A percentile compares a stretch with the other conserved stretches of the same genome.
These are phyloP conservation scores for Lichenothelia convexa DNA, from an alignment of 495 filamentous ascomycete genomes.

Conservation along the genomic window DNA sequence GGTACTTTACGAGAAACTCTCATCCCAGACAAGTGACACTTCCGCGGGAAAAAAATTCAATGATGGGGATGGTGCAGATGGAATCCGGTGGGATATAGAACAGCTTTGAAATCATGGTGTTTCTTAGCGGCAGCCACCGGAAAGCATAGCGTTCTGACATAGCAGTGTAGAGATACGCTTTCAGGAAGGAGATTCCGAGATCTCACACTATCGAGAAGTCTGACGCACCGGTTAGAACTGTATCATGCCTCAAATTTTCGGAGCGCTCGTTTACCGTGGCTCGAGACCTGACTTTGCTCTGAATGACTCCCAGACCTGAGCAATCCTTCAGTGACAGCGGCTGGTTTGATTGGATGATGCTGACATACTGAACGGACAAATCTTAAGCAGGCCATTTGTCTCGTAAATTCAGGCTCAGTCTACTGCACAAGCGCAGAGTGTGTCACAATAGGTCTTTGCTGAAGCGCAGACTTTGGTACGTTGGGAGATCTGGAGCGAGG, in stretches of 20 bases:
- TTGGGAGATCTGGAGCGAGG: no score
- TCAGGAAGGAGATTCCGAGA: neutral
- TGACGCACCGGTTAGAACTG: neutral
- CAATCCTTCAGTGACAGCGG: slow-evolving; percentile 1
- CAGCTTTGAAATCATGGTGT: neutral
- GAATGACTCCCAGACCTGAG: slow-evolving; percentile 65
- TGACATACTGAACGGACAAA: slow-evolving; percentile 42
- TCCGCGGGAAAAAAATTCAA: no score
- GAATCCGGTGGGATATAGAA: no score
- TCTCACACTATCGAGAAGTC: slow-evolving; percentile 21
- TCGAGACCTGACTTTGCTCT: slow-evolving; percentile 69
- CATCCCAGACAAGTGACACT: no score
- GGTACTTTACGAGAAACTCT: no score
- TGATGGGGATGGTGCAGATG: no score
- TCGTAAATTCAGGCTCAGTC: no score
- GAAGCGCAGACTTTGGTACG: no score
- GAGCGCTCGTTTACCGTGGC: slow-evolving; percentile 41
- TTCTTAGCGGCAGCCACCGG: neutral
- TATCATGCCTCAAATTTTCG: neutral
- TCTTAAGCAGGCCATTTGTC: slow-evolving; percentile 41
- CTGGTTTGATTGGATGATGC: neutral
- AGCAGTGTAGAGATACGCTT: neutral
- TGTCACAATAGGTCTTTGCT: no score
- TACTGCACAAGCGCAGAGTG: no score
- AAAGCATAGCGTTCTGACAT: neutral